A percentile compares a stretch with the other conserved stretches of the same genome.
Evolutionary conservation across 306 rosid genomes (phyloP).

Genomic region (Albizia julibrissin): DNA sequence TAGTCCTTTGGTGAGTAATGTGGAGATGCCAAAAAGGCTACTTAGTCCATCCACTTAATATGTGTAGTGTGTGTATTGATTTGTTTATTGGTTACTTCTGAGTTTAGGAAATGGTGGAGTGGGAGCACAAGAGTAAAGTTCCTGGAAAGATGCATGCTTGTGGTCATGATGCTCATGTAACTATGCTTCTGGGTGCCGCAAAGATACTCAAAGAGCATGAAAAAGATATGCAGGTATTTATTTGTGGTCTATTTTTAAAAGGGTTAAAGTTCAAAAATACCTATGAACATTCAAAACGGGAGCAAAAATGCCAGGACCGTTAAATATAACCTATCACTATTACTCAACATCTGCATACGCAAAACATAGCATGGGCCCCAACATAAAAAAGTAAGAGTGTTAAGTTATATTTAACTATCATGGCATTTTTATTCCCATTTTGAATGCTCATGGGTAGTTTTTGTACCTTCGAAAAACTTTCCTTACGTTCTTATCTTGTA

Average conservation of each 20-base stretch:
- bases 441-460: too few relatives aligned
- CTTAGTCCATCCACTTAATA: not conserved
- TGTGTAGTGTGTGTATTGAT: not conserved
- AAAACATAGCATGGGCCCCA: too few relatives aligned
- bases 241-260: not conserved
- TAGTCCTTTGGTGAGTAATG: not conserved
- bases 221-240: constrained; percentile 58
- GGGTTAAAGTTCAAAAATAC: too few relatives aligned
- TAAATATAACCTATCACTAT: too few relatives aligned
- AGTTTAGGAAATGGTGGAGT: constrained; percentile 86
- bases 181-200: constrained; percentile 94
- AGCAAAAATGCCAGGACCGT: too few relatives aligned
- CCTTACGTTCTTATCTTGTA: too few relatives aligned
- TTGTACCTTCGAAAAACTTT: not conserved
- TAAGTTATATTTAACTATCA: too few relatives aligned
- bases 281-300: too few relatives aligned
- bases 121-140: constrained; percentile 86
- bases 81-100: not conserved
- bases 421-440: too few relatives aligned
- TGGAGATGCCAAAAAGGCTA: not conserved
- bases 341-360: too few relatives aligned
- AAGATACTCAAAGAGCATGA: constrained; percentile 81
- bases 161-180: constrained; percentile 94
- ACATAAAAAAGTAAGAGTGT: too few relatives aligned
- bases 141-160: constrained; percentile 92